These are phyloP conservation scores for Neofusicoccum parvum DNA, from an alignment of 2,329 filamentous ascomycete species.

Conservation along the genomic window DNA sequence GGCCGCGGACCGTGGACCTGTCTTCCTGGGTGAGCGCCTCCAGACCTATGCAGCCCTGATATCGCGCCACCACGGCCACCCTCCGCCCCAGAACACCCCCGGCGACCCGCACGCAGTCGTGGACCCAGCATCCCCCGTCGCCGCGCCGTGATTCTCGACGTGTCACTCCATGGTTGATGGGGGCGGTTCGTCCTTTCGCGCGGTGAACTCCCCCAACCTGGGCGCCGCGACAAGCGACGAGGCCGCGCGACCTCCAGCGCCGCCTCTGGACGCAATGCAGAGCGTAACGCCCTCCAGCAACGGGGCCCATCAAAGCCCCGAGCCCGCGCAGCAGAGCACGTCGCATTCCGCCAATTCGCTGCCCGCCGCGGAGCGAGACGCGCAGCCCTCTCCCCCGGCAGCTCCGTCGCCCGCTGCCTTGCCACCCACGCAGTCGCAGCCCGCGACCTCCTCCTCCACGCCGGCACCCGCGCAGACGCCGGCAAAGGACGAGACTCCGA, in stretches of 20 bases:
- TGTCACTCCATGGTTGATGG: conserved; percentile 37
- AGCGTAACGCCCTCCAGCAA: conserved; percentile 33
- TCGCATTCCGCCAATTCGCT: conserved; percentile 40
- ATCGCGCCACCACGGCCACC: conserved; percentile 20
- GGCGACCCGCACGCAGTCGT: conserved; percentile 1
- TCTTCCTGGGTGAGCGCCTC: conserved; percentile 19
- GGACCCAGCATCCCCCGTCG: conserved; percentile 9
- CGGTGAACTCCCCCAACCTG: conserved; percentile 34
- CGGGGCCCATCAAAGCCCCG: background rate
- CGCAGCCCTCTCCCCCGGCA: conserved; percentile 21
- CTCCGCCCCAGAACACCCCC: conserved; percentile 3
- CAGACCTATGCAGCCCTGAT: conserved; percentile 22
- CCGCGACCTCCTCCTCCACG: conserved; percentile 30
- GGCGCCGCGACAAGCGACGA: conserved; percentile 34
- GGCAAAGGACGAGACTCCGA: conserved; percentile 32
- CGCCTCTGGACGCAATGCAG: conserved; percentile 25
- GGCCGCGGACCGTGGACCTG: conserved; percentile 15
- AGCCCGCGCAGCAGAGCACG: conserved; percentile 33
- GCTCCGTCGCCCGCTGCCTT: conserved; percentile 31
- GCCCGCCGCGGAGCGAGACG: conserved; percentile 22
- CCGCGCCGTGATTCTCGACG: conserved; percentile 15
- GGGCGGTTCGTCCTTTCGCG: conserved; percentile 34
- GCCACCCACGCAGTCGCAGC: conserved; percentile 32
- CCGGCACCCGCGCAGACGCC: conserved; percentile 35
- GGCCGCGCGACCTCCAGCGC: conserved; percentile 31